Percentiles rank a stretch among this genome's conserved stretches.
Evolutionary conservation across 2,329 filamentous ascomycete species (phyloP).

Genomic region (Neonectria punicea): DNA sequence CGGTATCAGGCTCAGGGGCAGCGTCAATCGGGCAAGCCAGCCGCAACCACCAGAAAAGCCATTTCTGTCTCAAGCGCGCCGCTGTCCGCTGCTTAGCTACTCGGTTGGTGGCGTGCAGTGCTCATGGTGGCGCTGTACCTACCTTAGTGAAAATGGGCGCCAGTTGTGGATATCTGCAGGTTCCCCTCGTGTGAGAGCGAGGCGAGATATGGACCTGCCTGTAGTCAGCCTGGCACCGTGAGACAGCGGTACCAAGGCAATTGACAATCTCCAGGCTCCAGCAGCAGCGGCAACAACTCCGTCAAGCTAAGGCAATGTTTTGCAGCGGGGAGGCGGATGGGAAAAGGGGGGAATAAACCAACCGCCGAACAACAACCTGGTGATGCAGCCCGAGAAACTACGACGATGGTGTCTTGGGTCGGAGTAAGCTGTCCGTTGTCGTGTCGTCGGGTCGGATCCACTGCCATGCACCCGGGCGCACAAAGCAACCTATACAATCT

Average conservation of each 20-base stretch:
- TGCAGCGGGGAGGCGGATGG: background rate
- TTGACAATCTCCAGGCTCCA: background rate
- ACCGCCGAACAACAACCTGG: background rate
- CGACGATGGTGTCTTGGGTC: background rate
- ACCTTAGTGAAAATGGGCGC: slow-evolving; percentile 22
- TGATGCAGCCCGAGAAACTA: background rate
- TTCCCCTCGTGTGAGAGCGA: slow-evolving; percentile 2
- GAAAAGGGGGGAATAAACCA: background rate
- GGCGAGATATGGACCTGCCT: background rate
- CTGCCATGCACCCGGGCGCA: background rate
- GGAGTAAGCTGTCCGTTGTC: background rate
- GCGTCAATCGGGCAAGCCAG: slow-evolving; percentile 14
- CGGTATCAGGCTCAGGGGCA: slow-evolving; percentile 33
- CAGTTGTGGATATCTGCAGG: slow-evolving; percentile 16
- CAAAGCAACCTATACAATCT: background rate
- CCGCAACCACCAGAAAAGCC: background rate
- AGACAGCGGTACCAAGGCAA: background rate
- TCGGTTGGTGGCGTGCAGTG: background rate
- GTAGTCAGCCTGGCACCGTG: slow-evolving; percentile 2
- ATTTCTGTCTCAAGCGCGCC: background rate
- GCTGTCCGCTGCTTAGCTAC: background rate
- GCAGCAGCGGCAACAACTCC: background rate
- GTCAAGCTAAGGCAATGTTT: background rate
- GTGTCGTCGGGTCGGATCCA: slow-evolving; percentile 1
- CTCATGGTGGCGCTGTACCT: slow-evolving; percentile 12